Conservation (phyloP, 164 flowering plant species). For the Vitis vinifera region DNA sequence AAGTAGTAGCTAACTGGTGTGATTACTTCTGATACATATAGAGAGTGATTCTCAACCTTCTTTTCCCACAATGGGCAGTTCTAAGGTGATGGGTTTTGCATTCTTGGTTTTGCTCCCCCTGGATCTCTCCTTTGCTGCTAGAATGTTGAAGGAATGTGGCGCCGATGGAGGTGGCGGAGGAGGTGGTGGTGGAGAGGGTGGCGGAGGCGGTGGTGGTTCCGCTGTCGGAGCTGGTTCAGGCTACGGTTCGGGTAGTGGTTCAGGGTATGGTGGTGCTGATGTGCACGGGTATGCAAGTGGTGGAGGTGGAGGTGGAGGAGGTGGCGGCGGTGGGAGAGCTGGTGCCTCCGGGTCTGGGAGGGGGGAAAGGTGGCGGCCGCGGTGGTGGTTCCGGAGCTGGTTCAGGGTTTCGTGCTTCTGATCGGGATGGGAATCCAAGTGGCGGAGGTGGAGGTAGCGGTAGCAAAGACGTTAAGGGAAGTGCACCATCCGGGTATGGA, state of each 20-base stretch:
- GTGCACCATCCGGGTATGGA: no score
- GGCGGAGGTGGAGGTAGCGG: slow-evolving; percentile 14
- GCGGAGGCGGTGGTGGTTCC: slow-evolving; percentile 8
- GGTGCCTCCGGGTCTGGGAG: slow-evolving; percentile 2
- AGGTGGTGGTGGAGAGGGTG: no score
- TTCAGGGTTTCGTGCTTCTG: no score
- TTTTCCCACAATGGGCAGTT: slow-evolving; percentile 13
- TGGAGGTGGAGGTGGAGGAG: slow-evolving; percentile 4
- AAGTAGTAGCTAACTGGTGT: background rate
- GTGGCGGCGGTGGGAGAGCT: slow-evolving; percentile 14
- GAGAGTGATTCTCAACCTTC: background rate
- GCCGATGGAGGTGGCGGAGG: background rate
- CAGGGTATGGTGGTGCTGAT: slow-evolving; percentile 17
- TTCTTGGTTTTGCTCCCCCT: slow-evolving; percentile 27
- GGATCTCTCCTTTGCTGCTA: slow-evolving; percentile 29
- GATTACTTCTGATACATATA: no score
- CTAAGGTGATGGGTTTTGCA: slow-evolving; percentile 20
- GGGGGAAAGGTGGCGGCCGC: background rate
- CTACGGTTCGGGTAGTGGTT: background rate
- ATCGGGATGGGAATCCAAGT: no score
- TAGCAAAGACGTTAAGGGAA: no score
- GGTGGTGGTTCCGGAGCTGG: no score
- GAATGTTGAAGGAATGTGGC: background rate
- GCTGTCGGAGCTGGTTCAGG: slow-evolving; percentile 4
- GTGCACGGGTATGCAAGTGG: slow-evolving; percentile 15